A percentile compares a stretch with the other conserved stretches of the same genome.
Conservation (phyloP, 2,329 filamentous ascomycete species). For the Ophiostoma triangulosporum region DNA sequence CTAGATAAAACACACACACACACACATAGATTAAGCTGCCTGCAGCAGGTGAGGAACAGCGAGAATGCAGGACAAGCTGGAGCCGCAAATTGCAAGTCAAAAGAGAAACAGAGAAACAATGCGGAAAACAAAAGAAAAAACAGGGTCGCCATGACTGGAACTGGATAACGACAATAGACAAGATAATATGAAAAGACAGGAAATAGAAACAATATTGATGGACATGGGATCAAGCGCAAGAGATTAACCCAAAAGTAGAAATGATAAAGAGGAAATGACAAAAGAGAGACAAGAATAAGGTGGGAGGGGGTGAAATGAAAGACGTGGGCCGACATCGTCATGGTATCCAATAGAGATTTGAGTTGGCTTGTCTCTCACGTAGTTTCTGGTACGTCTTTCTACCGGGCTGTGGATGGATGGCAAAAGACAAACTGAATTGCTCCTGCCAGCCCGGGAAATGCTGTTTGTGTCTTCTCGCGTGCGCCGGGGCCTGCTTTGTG, state of each 20-base stretch:
- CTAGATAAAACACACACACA: slow-evolving; percentile 1
- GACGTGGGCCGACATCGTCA: background rate
- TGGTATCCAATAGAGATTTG: background rate
- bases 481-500: background rate
- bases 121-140: slow-evolving; percentile 4
- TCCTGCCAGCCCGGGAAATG: slow-evolving; percentile 6
- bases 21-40: slow-evolving; percentile 13
- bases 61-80: background rate
- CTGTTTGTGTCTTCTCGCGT: slow-evolving; percentile 1
- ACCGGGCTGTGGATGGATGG: background rate
- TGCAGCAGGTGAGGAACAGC: slow-evolving; percentile 11
- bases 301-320: background rate
- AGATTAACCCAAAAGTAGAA: background rate
- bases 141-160: slow-evolving; percentile 8
- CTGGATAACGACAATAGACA: slow-evolving; percentile 21
- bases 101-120: slow-evolving; percentile 5
- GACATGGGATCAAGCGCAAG: background rate
- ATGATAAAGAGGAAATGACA: background rate
- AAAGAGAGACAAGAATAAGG: background rate
- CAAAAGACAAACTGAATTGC: slow-evolving; percentile 15
- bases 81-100: background rate
- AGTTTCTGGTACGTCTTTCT: slow-evolving; percentile 2
- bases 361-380: background rate
- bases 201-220: slow-evolving; percentile 6
- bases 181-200: slow-evolving; percentile 10